Percentiles rank a stretch among this genome's conserved stretches.
Conservation (phyloP, 1,284 basidiomycete species). For the Cerioporus squamosus region DNA sequence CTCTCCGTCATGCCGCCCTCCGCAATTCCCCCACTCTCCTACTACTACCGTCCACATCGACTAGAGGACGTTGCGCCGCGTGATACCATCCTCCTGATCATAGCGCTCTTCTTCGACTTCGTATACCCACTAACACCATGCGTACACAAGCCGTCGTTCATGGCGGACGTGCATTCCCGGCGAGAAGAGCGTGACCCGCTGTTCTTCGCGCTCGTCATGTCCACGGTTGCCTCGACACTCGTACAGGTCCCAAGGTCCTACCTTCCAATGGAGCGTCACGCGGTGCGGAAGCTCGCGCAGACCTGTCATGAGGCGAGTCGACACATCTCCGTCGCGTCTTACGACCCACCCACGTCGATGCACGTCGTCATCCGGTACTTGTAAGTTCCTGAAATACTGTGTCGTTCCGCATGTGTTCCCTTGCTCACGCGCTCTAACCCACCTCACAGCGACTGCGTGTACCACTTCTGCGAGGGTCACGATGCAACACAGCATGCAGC, state of each 20-base stretch:
- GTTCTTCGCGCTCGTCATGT: conserved; percentile 87
- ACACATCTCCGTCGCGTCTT: conserved; percentile 76
- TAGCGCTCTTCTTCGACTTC: conserved; percentile 87
- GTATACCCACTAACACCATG: conserved; percentile 86
- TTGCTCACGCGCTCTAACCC: conserved; percentile 11
- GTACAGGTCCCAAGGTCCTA: conserved; percentile 83
- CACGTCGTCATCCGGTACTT: conserved; percentile 85
- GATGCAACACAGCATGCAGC: conserved; percentile 85
- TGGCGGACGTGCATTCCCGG: conserved; percentile 78
- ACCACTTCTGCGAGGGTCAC: conserved; percentile 87
- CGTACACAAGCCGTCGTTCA: conserved; percentile 83
- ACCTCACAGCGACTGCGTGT: conserved; percentile 67
- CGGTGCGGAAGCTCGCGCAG: conserved; percentile 78
- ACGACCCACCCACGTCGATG: conserved; percentile 81
- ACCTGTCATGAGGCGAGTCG: conserved; percentile 81
- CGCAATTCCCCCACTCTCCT: conserved; percentile 68
- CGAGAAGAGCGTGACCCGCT: conserved; percentile 84
- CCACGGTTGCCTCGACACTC: conserved; percentile 80
- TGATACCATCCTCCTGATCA: conserved; percentile 78
- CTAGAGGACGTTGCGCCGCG: conserved; percentile 78
- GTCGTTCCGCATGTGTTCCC: conserved; percentile 1
- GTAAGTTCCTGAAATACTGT: conserved; percentile 48
- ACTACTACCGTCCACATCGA: conserved; percentile 69
- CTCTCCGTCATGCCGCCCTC: conserved; percentile 52
- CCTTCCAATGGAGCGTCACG: conserved; percentile 78